phyloP scores from a whole-genome alignment of 208 protist species.

The Blechomonas ayalai region DNA sequence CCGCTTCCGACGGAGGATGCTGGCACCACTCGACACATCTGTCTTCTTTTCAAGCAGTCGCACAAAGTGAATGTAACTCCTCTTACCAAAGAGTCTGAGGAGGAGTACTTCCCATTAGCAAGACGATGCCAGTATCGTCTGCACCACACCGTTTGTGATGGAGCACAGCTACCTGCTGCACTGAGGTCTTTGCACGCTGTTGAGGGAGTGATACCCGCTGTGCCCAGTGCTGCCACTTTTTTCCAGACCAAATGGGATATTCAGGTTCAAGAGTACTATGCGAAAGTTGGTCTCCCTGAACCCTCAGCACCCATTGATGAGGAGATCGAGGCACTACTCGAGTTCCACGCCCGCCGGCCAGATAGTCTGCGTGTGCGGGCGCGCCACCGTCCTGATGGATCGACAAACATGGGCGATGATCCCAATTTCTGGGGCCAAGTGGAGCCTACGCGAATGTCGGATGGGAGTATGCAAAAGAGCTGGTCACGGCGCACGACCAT shows the following conservation, averaged over 20 bases:
- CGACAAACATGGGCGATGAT: conserved; percentile 77
- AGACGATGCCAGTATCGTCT: conserved; percentile 56
- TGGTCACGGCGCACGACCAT: conserved; percentile 80
- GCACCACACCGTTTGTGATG: conserved; percentile 20
- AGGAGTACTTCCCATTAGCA: conserved; percentile 29
- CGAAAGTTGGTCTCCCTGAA: conserved; percentile 53
- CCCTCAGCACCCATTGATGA: conserved; percentile 70
- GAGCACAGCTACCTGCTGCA: conserved; percentile 7
- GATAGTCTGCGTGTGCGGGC: conserved; percentile 71
- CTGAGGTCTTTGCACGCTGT: conserved; percentile 35
- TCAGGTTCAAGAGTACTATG: conserved; percentile 90
- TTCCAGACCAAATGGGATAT: conserved; percentile 91
- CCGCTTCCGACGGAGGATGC: conserved; percentile 88
- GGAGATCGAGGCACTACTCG: conserved; percentile 69
- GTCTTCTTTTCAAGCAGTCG: conserved; percentile 72
- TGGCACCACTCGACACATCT: conserved; percentile 78
- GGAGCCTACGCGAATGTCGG: conserved; percentile 35
- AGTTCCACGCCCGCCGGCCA: conserved; percentile 57
- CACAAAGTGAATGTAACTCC: conserved; percentile 19
- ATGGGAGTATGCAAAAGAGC: conserved; percentile 63
- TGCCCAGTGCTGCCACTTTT: conserved; percentile 69
- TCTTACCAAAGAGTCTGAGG: conserved; percentile 31
- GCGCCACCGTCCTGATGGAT: conserved; percentile 77
- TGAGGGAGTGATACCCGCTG: conserved; percentile 34
- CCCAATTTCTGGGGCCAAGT: conserved; percentile 70